A percentile compares a stretch with the other conserved stretches of the same genome.
These are phyloP conservation scores for Colletotrichum chlorophyti DNA, from an alignment of 2,329 filamentous ascomycete genomes.

Conservation along the genomic window DNA sequence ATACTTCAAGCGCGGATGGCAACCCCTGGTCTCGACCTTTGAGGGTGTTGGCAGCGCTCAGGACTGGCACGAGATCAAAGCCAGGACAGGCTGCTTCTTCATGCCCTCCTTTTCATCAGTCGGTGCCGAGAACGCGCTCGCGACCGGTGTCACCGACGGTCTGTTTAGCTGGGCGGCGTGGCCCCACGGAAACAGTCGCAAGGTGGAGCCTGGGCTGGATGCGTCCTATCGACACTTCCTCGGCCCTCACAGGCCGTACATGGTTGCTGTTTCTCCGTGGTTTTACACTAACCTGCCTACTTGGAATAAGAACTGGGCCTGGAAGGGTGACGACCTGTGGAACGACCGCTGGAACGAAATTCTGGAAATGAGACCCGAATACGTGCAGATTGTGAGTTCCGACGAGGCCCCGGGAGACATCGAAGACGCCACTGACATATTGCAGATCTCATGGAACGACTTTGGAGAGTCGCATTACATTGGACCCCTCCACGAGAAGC, in stretches of 20 bases:
- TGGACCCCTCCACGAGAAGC: slow-evolving; percentile 46
- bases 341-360: slow-evolving; percentile 63
- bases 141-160: slow-evolving; percentile 37
- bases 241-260: slow-evolving; percentile 37
- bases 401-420: too few relatives aligned
- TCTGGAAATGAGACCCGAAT: slow-evolving; percentile 53
- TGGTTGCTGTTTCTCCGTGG: slow-evolving; percentile 64
- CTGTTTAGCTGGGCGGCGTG: slow-evolving; percentile 47
- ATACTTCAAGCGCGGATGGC: slow-evolving; percentile 33
- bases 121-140: slow-evolving; percentile 37
- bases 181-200: slow-evolving; percentile 36
- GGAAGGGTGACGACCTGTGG: slow-evolving; percentile 66
- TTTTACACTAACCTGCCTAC: slow-evolving; percentile 65
- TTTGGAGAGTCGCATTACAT: slow-evolving; percentile 64
- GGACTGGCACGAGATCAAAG: slow-evolving; percentile 53
- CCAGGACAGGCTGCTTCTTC: slow-evolving; percentile 45
- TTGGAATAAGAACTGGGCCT: slow-evolving; percentile 68
- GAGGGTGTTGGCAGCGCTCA: slow-evolving; percentile 47
- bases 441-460: slow-evolving; percentile 47
- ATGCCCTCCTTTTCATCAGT: slow-evolving; percentile 52
- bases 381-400: slow-evolving; percentile 53
- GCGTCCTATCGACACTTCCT: slow-evolving; percentile 29
- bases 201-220: slow-evolving; percentile 30
- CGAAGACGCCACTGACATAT: background rate
- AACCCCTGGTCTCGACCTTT: slow-evolving; percentile 49